Evolutionary conservation across 441 rosid species (phyloP), one percentile per base, ranked within the genome.

Genomic region (Croton setiger): DNA sequence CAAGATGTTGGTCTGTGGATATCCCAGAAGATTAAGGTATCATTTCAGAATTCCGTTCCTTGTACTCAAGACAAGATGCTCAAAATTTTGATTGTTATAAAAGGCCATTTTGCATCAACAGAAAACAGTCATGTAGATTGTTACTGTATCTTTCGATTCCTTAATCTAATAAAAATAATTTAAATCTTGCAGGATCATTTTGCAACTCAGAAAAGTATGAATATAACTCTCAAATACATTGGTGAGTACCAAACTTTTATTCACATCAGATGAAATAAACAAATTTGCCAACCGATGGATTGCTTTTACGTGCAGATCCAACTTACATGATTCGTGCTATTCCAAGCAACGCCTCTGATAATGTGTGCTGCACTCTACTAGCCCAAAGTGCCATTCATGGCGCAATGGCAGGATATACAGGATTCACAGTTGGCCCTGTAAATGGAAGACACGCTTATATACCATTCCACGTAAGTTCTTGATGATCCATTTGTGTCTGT

Each of bases 341-440:
- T 67, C 97, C 90, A 7, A 81, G 96, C 75, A 91, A 86, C 59
- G 93, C 96, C 57, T 81, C 96, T 1, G 96, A 89, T 70, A 87
- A 89, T 74, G 96, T 89, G 15, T 89, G 85, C 74, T 85, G 96
- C 76, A 87, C 93, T 13, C 85, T 86, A 21, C 86, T 91, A 44
- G 96, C 93, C 80, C 96, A 91, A 66, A 87, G 96, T 55, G 92
- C 86, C 11, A 84, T 93, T 60, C 98, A 89, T 60, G 98, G 97
- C 12, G 92, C 95, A 18, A 89, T 91, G 97, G 96, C 97, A 0
- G 95, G 97, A 57, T 89, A 85, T 75, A 91, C 91, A 7, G 97
- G 97, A 44, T 89, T 87, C 78, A 89, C 96, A 2, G 84, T 78
- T 37, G 95, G 96, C 20, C 89, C 85, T 43, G 93, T 89, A 37